Percentiles rank a stretch among this genome's conserved stretches.
These are phyloP conservation scores for Luzula sylvatica DNA, from an alignment of 176 grass and related monocot genomes.

Conservation along the genomic window DNA sequence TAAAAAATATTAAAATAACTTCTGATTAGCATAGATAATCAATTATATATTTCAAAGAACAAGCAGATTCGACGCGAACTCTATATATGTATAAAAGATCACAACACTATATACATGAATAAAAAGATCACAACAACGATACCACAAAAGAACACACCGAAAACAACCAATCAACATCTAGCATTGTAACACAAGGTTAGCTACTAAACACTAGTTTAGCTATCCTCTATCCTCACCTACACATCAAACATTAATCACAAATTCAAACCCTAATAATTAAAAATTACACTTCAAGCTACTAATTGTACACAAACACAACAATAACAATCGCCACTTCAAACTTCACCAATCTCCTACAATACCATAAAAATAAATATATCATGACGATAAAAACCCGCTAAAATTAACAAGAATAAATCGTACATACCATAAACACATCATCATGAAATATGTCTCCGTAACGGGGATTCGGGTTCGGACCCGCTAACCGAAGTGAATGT, in stretches of 20 bases:
- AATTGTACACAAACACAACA: constrained; percentile 22
- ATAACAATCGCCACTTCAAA: constrained; percentile 12
- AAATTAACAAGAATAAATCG: too few species aligned
- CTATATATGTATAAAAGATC: too few species aligned
- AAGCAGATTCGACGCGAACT: too few species aligned
- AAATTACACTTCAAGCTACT: constrained; percentile 22
- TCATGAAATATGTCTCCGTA: constrained; percentile 25
- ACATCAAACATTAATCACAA: constrained; percentile 16
- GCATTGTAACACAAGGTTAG: constrained; percentile 9
- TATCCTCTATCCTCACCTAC: constrained; percentile 5
- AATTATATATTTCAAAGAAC: too few species aligned
- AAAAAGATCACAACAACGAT: constrained; percentile 6
- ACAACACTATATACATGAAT: too few species aligned
- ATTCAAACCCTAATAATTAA: constrained; percentile 15
- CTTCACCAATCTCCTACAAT: constrained; percentile 8
- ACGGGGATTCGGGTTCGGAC: constrained; percentile 89
- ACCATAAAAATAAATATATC: constrained; percentile 20
- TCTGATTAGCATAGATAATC: too few species aligned
- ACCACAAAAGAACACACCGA: neutral
- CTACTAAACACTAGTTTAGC: neutral
- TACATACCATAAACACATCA: constrained; percentile 8
- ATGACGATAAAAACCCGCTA: neutral
- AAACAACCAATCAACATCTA: neutral
- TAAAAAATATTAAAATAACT: too few species aligned
- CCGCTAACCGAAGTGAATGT: constrained; percentile 97